A percentile compares a stretch with the other conserved stretches of the same genome.
phyloP scores from a whole-genome alignment of 2,329 filamentous ascomycete genomes.

The Neurospora crassa region DNA sequence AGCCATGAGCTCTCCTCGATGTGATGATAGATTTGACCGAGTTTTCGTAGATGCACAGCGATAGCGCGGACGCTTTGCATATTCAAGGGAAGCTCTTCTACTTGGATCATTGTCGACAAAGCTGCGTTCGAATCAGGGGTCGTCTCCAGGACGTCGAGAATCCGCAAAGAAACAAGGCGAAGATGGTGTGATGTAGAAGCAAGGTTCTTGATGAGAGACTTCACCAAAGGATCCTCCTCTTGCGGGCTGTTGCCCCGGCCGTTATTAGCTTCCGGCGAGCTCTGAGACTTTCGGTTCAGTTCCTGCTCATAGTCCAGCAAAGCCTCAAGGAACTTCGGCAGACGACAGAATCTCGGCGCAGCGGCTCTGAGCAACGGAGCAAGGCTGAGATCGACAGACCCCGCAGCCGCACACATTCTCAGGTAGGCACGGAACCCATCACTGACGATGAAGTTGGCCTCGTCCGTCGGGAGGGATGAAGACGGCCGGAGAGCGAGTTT shows the following conservation, averaged over 20 bases:
- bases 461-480: constrained; percentile 47
- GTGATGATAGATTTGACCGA: constrained; percentile 54
- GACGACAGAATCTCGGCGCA: constrained; percentile 55
- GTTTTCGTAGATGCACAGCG: constrained; percentile 76
- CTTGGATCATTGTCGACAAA: constrained; percentile 59
- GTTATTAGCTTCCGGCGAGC: constrained; percentile 17
- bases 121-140: constrained; percentile 39
- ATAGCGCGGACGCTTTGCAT: constrained; percentile 68
- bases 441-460: constrained; percentile 64
- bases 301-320: constrained; percentile 45
- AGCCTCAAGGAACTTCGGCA: constrained; percentile 56
- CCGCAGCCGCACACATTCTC: constrained; percentile 51
- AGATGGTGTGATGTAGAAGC: constrained; percentile 66
- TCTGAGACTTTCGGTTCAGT: constrained; percentile 16
- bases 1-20: constrained; percentile 54
- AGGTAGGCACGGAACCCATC: constrained; percentile 67
- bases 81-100: constrained; percentile 71
- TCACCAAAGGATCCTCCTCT: constrained; percentile 52
- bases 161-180: constrained; percentile 60
- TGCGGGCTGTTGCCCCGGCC: constrained; percentile 34
- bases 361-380: constrained; percentile 57
- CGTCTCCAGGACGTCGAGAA: constrained; percentile 54
- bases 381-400: constrained; percentile 48
- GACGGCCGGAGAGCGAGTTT: constrained; percentile 55
- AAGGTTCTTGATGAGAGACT: constrained; percentile 62